These are phyloP conservation scores for Colletotrichum somersetense DNA, from an alignment of 2,329 filamentous ascomycete genomes.

Conservation along the genomic window DNA sequence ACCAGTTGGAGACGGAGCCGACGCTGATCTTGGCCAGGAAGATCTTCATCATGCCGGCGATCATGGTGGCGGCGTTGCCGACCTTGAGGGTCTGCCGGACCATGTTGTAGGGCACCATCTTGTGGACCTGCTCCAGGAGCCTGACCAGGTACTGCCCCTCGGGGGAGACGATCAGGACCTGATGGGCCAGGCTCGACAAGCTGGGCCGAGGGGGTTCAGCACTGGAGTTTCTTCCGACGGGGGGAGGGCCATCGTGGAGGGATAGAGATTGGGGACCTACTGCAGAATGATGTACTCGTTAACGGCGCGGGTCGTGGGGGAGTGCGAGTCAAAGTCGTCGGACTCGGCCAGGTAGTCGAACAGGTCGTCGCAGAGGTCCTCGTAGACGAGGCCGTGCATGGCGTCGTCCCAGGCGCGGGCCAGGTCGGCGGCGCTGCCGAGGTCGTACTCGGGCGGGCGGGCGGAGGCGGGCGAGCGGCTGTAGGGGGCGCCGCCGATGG, in stretches of 20 bases:
- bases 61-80: constrained; percentile 86
- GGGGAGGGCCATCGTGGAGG: neutral
- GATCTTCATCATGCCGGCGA: constrained; percentile 78
- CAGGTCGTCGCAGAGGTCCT: constrained; percentile 73
- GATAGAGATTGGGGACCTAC: constrained; percentile 57
- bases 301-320: constrained; percentile 71
- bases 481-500: constrained; percentile 69
- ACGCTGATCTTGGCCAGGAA: constrained; percentile 84
- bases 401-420: constrained; percentile 75
- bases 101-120: constrained; percentile 77
- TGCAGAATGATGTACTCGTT: constrained; percentile 78
- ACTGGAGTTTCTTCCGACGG: neutral
- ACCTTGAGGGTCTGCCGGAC: constrained; percentile 80
- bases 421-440: constrained; percentile 70
- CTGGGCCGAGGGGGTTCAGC: constrained; percentile 53
- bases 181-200: constrained; percentile 80
- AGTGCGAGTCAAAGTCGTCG: constrained; percentile 73
- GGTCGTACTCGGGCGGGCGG: constrained; percentile 64
- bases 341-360: constrained; percentile 72
- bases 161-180: constrained; percentile 78
- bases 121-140: constrained; percentile 77
- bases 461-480: constrained; percentile 33
- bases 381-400: constrained; percentile 76
- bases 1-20: constrained; percentile 81
- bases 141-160: constrained; percentile 81